These are phyloP conservation scores for Ogataea nakhonphanomensis DNA, from an alignment of 805 yeast genomes.

Conservation along the genomic window DNA sequence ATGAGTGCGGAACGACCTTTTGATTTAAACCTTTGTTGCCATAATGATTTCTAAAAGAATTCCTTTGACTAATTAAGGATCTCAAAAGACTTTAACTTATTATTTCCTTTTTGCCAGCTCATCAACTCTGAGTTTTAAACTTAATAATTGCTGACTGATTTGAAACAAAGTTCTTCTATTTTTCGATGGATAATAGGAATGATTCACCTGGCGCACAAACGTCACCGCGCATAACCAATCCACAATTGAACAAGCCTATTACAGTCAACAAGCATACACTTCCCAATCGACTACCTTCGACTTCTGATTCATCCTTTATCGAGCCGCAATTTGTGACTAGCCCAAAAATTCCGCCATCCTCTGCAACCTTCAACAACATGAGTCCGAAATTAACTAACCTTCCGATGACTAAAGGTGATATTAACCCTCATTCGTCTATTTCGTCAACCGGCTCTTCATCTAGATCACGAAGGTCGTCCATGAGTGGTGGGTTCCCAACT, in stretches of 20 bases:
- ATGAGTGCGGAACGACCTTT: constrained; percentile 3
- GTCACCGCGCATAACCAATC: constrained; percentile 16
- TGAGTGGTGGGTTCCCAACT: constrained; percentile 24
- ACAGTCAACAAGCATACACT: constrained; percentile 21
- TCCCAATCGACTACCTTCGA: constrained; percentile 24
- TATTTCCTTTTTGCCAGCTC: no score
- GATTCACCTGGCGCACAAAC: constrained; percentile 7
- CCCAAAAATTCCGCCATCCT: constrained; percentile 14
- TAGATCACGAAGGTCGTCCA: constrained; percentile 18
- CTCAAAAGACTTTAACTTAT: neutral
- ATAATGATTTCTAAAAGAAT: neutral
- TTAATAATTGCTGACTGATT: neutral
- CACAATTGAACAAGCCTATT: constrained; percentile 18
- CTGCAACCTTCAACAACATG: constrained; percentile 5
- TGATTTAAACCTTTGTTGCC: neutral
- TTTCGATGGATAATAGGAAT: constrained; percentile 1
- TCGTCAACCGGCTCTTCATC: constrained; percentile 23
- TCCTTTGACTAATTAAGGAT: neutral
- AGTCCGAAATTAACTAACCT: constrained; percentile 14
- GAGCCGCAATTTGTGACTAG: constrained; percentile 15
- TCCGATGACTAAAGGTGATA: constrained; percentile 16
- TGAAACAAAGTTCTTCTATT: neutral
- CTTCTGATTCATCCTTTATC: constrained; percentile 16
- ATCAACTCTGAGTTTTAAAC: neutral
- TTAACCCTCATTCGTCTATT: constrained; percentile 19